Evolutionary conservation across 805 yeast genomes (phyloP), one percentile per base, ranked within the genome.

Genomic region (Ogataea paraovalis): DNA sequence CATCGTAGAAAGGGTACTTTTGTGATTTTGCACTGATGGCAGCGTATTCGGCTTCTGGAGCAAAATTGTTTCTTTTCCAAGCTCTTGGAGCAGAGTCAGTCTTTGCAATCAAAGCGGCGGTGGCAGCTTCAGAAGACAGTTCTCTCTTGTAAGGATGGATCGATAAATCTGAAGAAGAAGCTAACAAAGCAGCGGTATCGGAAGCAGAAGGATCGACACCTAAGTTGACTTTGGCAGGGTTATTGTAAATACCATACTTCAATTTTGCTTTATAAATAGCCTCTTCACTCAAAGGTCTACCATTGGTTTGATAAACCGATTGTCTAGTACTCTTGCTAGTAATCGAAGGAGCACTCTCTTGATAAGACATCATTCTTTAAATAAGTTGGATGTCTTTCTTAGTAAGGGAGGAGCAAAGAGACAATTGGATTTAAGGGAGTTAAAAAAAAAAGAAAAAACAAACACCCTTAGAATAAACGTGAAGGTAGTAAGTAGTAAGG

Each of bases 131-230:
- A 7, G 83, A 73, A 16, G 82, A 76, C 13, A 75, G 63, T 32
- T 66, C 68, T 50, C 91, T 70, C 63, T 80, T 83, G 63, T 84
- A 85, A 13, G 88, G 81, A 51, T 76, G 78, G 34, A 84, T 78
- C 2, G 81, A 74, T 40, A 82, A 71, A 62, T 82, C 86, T 2
- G 85, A 68, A 12, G 82, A 77, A 6, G 87, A 78, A 2, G 94
- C 95, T 51, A 85, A 70, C 45, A 84, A 69, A 1, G 94, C 94
- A 42, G 95, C 92, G 5, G 85, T 79, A 60, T 83, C 89, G 14
- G 87, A 77, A 25, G 90, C 87, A 38, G 78, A 73, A 49, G 82
- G 74, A 51, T 78, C 74, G 27, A 84, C 85, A n/a, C 92, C 91
- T 5, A 81, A 67, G 10, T 74, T 67, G 3, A 72, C 72, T 44